phyloP scores from a whole-genome alignment of 257 asterid species.

The Mitragyna speciosa region DNA sequence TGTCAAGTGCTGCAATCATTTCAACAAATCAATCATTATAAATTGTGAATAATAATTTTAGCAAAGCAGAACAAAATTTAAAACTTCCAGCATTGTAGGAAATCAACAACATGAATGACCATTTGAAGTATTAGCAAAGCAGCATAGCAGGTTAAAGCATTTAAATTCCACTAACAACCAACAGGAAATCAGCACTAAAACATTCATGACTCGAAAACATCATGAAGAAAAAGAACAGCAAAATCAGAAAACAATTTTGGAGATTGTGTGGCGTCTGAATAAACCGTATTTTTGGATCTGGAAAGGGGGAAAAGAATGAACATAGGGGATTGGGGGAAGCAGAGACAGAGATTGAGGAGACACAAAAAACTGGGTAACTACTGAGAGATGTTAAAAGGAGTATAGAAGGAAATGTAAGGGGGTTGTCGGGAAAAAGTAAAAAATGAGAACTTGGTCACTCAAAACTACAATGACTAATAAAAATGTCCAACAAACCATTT shows the following conservation, averaged over 20 bases:
- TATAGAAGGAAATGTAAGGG: not conserved
- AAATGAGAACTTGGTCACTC: not conserved
- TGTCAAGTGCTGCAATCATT: conserved; percentile 57
- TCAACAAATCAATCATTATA: not conserved
- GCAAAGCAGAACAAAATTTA: not conserved
- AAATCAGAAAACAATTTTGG: not conserved
- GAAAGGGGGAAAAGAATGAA: not conserved
- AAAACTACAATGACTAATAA: not conserved
- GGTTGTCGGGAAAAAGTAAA: no score
- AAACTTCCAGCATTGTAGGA: not conserved
- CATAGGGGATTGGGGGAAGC: not conserved
- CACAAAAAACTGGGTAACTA: not conserved
- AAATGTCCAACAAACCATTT: conserved; percentile 11
- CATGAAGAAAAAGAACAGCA: not conserved
- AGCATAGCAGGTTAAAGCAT: not conserved
- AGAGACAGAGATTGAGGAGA: not conserved
- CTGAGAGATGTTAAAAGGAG: not conserved
- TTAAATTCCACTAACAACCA: not conserved
- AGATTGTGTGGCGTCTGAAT: not conserved
- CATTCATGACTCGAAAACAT: not conserved
- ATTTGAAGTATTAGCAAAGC: not conserved
- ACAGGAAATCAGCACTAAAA: not conserved
- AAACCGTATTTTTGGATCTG: not conserved
- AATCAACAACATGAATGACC: not conserved
- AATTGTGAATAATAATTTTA: not conserved